phyloP scores from a whole-genome alignment of 2,329 filamentous ascomycete genomes.

The Pseudomassariella vexata region DNA sequence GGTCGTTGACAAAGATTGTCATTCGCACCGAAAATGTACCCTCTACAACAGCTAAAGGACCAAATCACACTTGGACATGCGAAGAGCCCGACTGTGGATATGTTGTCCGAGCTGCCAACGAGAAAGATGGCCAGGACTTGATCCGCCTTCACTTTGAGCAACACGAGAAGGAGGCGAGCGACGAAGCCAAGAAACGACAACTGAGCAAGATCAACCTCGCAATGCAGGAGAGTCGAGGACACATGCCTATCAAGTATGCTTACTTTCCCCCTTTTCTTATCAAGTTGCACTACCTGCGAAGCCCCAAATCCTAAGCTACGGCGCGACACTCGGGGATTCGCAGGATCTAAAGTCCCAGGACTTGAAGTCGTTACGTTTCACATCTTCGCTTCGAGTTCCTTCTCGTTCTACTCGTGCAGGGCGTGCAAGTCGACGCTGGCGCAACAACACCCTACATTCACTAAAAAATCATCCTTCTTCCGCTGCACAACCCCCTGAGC shows the following conservation, averaged over 20 bases:
- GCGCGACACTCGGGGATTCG: no score
- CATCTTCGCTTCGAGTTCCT: no score
- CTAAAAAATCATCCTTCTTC: no score
- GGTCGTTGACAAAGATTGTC: slow-evolving; percentile 26
- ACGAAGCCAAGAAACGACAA: slow-evolving; percentile 26
- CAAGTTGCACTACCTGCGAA: slow-evolving; percentile 22
- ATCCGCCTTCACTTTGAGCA: slow-evolving; percentile 57
- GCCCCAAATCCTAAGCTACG: no score
- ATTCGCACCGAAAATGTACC: slow-evolving; percentile 45
- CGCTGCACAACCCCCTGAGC: no score
- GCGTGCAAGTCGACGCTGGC: no score
- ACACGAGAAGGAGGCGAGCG: slow-evolving; percentile 51
- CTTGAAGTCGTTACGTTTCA: no score
- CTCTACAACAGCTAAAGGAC: slow-evolving; percentile 43
- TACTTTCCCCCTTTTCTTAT: slow-evolving; percentile 27
- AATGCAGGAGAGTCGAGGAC: slow-evolving; percentile 51
- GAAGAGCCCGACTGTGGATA: slow-evolving; percentile 58
- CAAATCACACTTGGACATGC: slow-evolving; percentile 62
- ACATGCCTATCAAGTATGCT: slow-evolving; percentile 52
- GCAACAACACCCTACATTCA: no score
- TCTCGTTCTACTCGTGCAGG: no score
- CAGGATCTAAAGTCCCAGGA: no score
- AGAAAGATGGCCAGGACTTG: slow-evolving; percentile 45
- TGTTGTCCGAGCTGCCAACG: slow-evolving; percentile 57
- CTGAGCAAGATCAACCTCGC: slow-evolving; percentile 42